Base-by-base conservation (phyloP, 2,329 filamentous ascomycete genomes). In the Penicillium corylophilum region DNA sequence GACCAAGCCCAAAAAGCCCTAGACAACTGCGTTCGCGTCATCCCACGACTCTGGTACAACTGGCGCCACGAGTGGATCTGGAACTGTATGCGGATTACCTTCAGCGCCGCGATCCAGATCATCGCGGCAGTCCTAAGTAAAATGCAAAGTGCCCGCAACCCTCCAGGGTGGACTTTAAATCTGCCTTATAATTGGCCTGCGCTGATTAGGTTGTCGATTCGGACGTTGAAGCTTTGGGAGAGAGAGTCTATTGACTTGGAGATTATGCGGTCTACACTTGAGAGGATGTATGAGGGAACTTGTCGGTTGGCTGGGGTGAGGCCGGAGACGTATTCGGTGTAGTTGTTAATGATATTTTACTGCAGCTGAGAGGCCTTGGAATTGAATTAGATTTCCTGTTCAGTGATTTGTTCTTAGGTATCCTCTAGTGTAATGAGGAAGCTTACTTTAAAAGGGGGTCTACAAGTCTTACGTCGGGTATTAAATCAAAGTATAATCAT, bases 61-160 rank as follows among this genome's bases (percentile, higher is more conserved):
- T 59, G 61, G 26, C 61, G 59, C 29, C 59, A 63, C 20, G 56
- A 61, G 44, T 63, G 60, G 60, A 53, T 62, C 20, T 61, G 58
- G 54, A 61, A 56, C 31, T 40, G 59, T 22, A 44, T 62, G 29
- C 56, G 58, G 2, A 46, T 40, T 7, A 57, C 52, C 5, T 63
- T 63, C 33, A 46, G 54, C 15, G 55, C 53, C 22, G 51, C 59
- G 8, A 53, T 63, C 12, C 60, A 62, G 16, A 56, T 63, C 23
- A 48, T 61, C 5, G 60, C 43, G 1, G 57, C 55, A 10, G 53
- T 60, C 3, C 46, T 63, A 9, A 57, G 57, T 29, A 51, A 53
- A 13, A 23, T 58, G 4, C 50, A 59, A 4, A 39, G 44, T 10
- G 45, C 42, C 1, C 20, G 46, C 8, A 39, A 38, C 16, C 28